Percentiles rank a stretch among this genome's conserved stretches.
Conservation (phyloP, 345 rosid species). For the Salix brachista region DNA sequence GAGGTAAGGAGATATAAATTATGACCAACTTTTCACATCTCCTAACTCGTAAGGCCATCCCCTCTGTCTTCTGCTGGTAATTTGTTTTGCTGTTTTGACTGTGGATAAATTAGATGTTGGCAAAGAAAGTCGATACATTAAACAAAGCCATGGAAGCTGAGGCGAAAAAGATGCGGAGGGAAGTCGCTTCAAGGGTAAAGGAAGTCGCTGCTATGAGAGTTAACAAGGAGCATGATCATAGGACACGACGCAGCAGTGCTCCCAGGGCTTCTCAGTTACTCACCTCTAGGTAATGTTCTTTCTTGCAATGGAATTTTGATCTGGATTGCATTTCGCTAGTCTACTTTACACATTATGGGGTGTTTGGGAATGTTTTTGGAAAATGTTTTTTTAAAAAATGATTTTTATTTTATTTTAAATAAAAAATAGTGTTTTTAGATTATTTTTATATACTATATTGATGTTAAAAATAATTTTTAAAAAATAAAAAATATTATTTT, state of each 20-base stretch:
- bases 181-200: constrained; percentile 96
- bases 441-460: no score
- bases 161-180: constrained; percentile 97
- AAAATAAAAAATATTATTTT: no score
- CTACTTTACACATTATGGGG: background rate
- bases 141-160: constrained; percentile 98
- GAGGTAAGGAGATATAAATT: constrained; percentile 46
- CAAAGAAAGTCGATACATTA: constrained; percentile 93
- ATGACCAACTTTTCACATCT: background rate
- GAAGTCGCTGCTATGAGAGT: constrained; percentile 97
- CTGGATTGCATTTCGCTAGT: background rate
- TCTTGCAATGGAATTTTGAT: background rate
- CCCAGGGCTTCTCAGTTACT: constrained; percentile 29
- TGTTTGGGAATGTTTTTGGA: no score
- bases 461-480: no score
- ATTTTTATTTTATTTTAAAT: no score
- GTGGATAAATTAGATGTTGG: constrained; percentile 63
- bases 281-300: constrained; percentile 31
- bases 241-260: constrained; percentile 40
- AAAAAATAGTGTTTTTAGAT: no score
- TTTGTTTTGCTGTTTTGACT: constrained; percentile 20
- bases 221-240: constrained; percentile 75
- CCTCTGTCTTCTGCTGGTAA: background rate
- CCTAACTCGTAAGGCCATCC: background rate
- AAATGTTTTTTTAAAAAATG: no score